Conservation (phyloP, 2,329 filamentous ascomycete genomes). For the Clarireedia monteithiana region DNA sequence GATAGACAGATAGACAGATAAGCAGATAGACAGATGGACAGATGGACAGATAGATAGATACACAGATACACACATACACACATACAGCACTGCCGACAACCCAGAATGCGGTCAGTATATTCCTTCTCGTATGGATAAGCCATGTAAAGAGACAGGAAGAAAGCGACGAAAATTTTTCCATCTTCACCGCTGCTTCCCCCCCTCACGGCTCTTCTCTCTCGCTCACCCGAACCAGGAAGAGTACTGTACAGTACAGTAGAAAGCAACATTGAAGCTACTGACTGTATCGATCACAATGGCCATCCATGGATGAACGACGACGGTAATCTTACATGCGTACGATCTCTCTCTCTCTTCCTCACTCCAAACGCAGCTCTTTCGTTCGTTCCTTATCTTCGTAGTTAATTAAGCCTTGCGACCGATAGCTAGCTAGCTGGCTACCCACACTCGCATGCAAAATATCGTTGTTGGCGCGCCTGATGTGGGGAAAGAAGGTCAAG, state of each 20-base stretch:
- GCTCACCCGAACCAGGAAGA: not conserved
- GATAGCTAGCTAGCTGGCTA: not conserved
- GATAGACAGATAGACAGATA: not conserved
- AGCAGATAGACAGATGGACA: not conserved
- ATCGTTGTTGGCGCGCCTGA: not conserved
- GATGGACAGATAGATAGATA: not conserved
- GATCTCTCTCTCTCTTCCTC: too few relatives aligned
- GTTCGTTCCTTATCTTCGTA: too few relatives aligned
- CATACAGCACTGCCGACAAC: too few relatives aligned
- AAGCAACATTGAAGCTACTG: not conserved
- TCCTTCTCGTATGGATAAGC: too few relatives aligned
- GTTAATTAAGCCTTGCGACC: too few relatives aligned
- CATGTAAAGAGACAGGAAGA: not conserved
- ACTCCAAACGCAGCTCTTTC: too few relatives aligned
- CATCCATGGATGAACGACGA: too few relatives aligned
- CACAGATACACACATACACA: too few relatives aligned
- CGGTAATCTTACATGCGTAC: too few relatives aligned
- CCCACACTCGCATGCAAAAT: not conserved
- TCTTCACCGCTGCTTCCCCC: not conserved
- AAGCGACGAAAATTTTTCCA: not conserved
- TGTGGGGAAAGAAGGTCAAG: not conserved
- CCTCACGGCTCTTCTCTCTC: too few relatives aligned
- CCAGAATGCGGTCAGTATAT: not conserved
- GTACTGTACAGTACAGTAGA: too few relatives aligned
- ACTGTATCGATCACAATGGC: not conserved